Conservation (phyloP, 164 flowering plant species). For the Vitis riparia region DNA sequence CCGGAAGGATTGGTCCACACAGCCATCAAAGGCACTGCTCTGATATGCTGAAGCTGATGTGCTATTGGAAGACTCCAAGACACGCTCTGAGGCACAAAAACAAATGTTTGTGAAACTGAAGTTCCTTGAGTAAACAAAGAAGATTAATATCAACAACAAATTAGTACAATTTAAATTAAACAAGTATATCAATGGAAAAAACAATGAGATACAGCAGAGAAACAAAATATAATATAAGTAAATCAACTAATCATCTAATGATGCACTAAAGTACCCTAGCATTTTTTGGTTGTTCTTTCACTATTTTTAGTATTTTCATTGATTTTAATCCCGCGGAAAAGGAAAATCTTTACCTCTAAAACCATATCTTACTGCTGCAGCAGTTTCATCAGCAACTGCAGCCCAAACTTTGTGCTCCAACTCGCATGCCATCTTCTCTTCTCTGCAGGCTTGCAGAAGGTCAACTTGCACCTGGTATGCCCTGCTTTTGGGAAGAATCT, state of each 20-base stretch:
- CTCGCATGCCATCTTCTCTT: slow-evolving; percentile 44
- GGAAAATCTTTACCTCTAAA: slow-evolving; percentile 54
- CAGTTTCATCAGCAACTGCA: slow-evolving; percentile 95
- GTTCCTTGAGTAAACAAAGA: neutral
- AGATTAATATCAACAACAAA: neutral
- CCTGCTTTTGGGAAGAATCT: slow-evolving; percentile 83
- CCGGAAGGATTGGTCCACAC: slow-evolving; percentile 24
- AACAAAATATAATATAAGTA: neutral
- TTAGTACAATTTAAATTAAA: neutral
- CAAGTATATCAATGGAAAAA: neutral
- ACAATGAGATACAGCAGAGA: neutral
- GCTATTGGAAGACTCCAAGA: slow-evolving; percentile 32
- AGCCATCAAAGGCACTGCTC: slow-evolving; percentile 22
- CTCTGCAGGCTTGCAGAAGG: slow-evolving; percentile 78
- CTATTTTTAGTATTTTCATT: neutral
- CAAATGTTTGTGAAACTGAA: neutral
- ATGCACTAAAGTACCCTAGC: neutral
- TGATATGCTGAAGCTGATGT: slow-evolving; percentile 15
- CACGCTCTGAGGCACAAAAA: slow-evolving; percentile 32
- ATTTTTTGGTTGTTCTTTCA: slow-evolving; percentile 3
- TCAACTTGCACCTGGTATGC: slow-evolving; percentile 91
- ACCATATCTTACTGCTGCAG: slow-evolving; percentile 86
- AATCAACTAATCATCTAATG: neutral
- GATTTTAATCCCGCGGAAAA: neutral
- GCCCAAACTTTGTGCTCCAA: slow-evolving; percentile 81